Evolutionary conservation across 2,329 filamentous ascomycete species (phyloP), one percentile per base, ranked within the genome.

Genomic region (Botrytis cinerea): DNA sequence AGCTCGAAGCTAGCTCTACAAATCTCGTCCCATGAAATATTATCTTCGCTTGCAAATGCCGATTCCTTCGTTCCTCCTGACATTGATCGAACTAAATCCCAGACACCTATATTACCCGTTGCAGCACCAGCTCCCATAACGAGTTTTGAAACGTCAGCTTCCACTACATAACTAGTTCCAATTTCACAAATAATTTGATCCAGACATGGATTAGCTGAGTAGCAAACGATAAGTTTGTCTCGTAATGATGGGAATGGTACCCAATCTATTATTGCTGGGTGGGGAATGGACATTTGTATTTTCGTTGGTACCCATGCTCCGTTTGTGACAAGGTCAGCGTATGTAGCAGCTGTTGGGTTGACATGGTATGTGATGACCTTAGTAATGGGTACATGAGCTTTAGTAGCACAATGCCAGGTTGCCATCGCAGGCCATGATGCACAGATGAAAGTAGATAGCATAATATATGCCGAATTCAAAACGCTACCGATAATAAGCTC

Each of bases 151-250:
- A 66, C 61, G 35, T 72, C 70, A 20, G 48, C 38, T 68, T 72
- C 70, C n/a, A 72, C 70, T 2, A 68, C 61, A 45, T 72, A 72
- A 72, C 70, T 72, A 59, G 22, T 28, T 28, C 70, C 70, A 32
- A 72, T 22, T 7, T 72, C 70, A 22, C 70, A 66, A 32, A 72
- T n/a, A 45, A 72, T 57, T 32, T 72, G 35, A 67, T 72, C 70
- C 16, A 72, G 40, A 10, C 61, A 72, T 5, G 70, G 70, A 32
- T 72, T 72, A 9, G 40, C 61, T 20, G 70, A 72, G 48, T 72
- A 61, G 22, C 61, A 72, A 38, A 67, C 48, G 16, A 68, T 68
- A 35, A 72, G 18, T 28, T 68, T 57, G 51, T 72, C 70, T 60
- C 70, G 61, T 45, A 72, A 12, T 9, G 46, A 57, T 46, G 70